Conservation (phyloP, 805 yeast genomes). For the Candida loeiensis region DNA sequence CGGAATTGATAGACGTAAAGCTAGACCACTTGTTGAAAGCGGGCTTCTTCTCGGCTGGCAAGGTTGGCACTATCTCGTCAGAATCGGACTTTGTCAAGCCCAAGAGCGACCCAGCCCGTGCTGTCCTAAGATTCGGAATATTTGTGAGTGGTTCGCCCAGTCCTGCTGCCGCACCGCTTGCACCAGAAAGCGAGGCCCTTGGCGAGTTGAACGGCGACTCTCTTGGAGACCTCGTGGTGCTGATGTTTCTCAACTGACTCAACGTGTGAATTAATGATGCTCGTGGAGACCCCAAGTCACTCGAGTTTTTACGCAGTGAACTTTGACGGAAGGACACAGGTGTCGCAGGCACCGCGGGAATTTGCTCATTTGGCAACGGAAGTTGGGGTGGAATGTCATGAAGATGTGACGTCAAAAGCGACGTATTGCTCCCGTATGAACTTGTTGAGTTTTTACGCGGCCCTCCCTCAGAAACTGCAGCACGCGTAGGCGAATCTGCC, state of each 20-base stretch:
- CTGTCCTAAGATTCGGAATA: slow-evolving; percentile 1
- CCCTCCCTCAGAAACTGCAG: background rate
- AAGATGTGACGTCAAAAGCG: slow-evolving; percentile 27
- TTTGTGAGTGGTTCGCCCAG: background rate
- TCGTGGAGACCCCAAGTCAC: slow-evolving; percentile 37
- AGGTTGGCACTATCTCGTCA: background rate
- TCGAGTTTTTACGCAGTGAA: slow-evolving; percentile 34
- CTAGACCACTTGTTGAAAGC: slow-evolving; percentile 6
- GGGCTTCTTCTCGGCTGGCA: slow-evolving; percentile 4
- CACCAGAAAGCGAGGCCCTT: slow-evolving; percentile 35
- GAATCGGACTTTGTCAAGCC: background rate
- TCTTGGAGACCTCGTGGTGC: slow-evolving; percentile 32
- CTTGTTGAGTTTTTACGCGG: slow-evolving; percentile 20
- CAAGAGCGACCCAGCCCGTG: background rate
- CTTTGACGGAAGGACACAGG: slow-evolving; percentile 30
- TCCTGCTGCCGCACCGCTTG: slow-evolving; percentile 1
- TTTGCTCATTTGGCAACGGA: slow-evolving; percentile 54
- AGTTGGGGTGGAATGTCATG: slow-evolving; percentile 53
- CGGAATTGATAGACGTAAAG: slow-evolving; percentile 5
- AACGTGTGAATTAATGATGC: slow-evolving; percentile 40
- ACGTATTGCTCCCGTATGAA: slow-evolving; percentile 21
- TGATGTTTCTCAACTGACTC: slow-evolving; percentile 37
- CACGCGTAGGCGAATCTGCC: background rate
- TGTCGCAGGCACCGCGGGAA: slow-evolving; percentile 40
- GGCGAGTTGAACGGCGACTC: slow-evolving; percentile 45